Conservation (phyloP, 768 basidiomycete species). For the Tulasnella sp. region DNA sequence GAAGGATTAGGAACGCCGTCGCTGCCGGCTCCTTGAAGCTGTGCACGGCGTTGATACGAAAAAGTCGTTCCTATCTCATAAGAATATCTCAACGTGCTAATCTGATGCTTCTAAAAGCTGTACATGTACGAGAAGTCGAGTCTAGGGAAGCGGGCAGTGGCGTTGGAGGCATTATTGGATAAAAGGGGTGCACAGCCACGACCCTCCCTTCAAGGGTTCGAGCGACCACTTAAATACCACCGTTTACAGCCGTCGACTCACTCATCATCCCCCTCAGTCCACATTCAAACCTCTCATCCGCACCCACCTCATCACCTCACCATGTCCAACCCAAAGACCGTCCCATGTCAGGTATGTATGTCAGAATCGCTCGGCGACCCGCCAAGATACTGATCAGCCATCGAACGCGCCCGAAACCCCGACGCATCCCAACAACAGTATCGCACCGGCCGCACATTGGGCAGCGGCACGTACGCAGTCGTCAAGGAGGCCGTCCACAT, state of each 20-base stretch:
- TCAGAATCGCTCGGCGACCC: background rate
- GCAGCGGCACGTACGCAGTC: slow-evolving; percentile 91
- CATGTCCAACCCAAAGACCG: slow-evolving; percentile 37
- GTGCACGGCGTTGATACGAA: background rate
- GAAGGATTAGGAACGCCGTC: background rate
- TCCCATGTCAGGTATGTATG: slow-evolving; percentile 47
- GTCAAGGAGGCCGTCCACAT: slow-evolving; percentile 95
- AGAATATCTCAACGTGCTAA: background rate
- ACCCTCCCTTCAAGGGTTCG: background rate
- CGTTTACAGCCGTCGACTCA: background rate
- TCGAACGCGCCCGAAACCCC: background rate
- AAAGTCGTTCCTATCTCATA: background rate
- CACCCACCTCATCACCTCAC: background rate
- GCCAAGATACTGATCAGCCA: background rate
- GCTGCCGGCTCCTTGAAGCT: background rate
- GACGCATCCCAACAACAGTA: slow-evolving; percentile 48
- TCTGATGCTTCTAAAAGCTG: background rate
- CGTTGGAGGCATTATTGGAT: background rate
- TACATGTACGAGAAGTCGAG: background rate
- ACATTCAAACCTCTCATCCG: background rate
- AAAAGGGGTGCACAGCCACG: background rate
- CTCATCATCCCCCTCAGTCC: background rate
- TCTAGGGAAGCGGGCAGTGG: background rate
- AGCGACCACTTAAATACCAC: background rate
- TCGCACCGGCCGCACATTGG: slow-evolving; percentile 80